Base-by-base conservation (phyloP, 2,329 filamentous ascomycete genomes). In the Rhytidhysteron rufulum region DNA sequence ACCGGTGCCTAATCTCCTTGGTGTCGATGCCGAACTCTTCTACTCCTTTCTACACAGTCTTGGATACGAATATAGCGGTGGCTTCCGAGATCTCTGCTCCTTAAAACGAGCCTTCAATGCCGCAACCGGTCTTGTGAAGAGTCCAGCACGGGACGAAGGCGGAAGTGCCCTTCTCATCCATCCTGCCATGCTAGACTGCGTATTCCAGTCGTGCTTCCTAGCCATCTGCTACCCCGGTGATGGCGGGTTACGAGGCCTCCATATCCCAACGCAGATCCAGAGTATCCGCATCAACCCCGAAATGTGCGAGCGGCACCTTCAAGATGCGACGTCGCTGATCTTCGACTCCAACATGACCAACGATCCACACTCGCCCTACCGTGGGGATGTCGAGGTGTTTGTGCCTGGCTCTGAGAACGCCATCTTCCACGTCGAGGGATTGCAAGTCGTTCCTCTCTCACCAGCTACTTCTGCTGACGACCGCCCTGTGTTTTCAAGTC, bases 201-300 rank as follows among this genome's bases (percentile, higher is more conserved):
- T 55, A 1, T 47, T 67, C 13, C 64, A 67, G 37, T 44, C 53
- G 1, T 42, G 56, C 17, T 33, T 64, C 15, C 47, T 54, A 2
- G 63, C 65, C 2, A 48, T 50, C 34, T 47, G 46, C 16, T 56
- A 51, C 19, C 64, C 64, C 1, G 44, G 45, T 7, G 60, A 65
- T 44, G 54, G 48, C 9, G 37, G 50, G 16, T 34, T 64, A 21
- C 45, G 56, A 41, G 22, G 45, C 18, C 20, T 54, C n/a, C 47
- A 58, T 24, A 19, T 62, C 1, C 49, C 50, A 2, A 42, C 45
- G 20, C 33, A 24, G 7, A 47, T 62, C 16, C 13, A 30, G 2
- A 22, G 31, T 8, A 51, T 63, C 11, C 31, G 36, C 3, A 41
- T 63, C n/a, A 58, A 58, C 29, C 34, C 37, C 15, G 34, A 24